These are phyloP conservation scores for Apostasia ramifera DNA, from an alignment of 106 monocot species.

Conservation along the genomic window DNA sequence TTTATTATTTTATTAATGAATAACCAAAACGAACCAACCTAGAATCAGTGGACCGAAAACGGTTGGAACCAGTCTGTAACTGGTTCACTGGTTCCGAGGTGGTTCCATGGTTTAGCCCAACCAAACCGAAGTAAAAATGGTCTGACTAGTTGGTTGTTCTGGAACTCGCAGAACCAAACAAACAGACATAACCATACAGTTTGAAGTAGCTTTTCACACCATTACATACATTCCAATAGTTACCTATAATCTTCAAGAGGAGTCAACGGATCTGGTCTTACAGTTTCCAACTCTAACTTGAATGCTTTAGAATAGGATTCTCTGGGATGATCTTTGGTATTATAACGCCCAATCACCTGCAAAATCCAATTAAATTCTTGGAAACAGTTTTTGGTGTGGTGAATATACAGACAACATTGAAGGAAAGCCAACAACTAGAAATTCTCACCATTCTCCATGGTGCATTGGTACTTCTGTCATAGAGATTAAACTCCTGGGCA, in stretches of 20 bases:
- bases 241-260: slow-evolving; percentile 99
- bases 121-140: no score
- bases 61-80: no score
- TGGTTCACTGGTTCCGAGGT: no score
- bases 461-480: slow-evolving; percentile 70
- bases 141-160: no score
- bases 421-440: neutral
- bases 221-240: neutral
- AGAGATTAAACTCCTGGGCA: slow-evolving; percentile 59
- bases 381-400: neutral
- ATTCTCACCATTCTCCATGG: slow-evolving; percentile 86
- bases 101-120: no score
- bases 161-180: no score
- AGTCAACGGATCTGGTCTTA: slow-evolving; percentile 69
- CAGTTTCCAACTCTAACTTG: slow-evolving; percentile 79
- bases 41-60: no score
- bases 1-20: no score
- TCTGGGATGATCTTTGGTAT: slow-evolving; percentile 66
- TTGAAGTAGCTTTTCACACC: no score
- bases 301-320: slow-evolving; percentile 81
- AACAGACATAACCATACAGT: no score
- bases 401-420: neutral
- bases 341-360: slow-evolving; percentile 80
- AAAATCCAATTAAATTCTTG: slow-evolving; percentile 13
- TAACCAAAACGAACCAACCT: no score